These are phyloP conservation scores for Colletotrichum truncatum DNA, from an alignment of 2,329 filamentous ascomycete species.

Conservation along the genomic window DNA sequence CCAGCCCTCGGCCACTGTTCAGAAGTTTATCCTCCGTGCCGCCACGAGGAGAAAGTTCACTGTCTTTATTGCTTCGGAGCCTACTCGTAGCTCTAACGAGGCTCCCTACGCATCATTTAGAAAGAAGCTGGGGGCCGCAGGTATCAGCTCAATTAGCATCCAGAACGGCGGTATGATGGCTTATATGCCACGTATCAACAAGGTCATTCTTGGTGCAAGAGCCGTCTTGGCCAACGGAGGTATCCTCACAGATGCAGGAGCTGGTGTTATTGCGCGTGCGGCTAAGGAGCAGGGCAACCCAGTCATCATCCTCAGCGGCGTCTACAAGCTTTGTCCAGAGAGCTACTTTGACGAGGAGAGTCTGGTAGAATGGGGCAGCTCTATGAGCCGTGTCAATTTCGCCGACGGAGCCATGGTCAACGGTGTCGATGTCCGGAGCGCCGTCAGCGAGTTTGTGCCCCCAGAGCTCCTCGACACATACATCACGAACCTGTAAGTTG, in stretches of 20 bases:
- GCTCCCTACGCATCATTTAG: constrained; percentile 66
- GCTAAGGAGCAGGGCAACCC: constrained; percentile 84
- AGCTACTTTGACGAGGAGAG: constrained; percentile 85
- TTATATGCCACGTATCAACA: constrained; percentile 94
- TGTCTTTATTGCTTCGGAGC: constrained; percentile 81
- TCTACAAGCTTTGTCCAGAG: constrained; percentile 93
- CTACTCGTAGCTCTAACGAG: constrained; percentile 47
- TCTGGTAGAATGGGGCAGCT: constrained; percentile 87
- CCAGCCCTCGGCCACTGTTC: constrained; percentile 85
- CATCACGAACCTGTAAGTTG: constrained; percentile 77
- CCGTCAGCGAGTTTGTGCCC: constrained; percentile 83
- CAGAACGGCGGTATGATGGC: constrained; percentile 88
- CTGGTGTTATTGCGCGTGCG: constrained; percentile 82
- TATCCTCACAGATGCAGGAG: constrained; percentile 85
- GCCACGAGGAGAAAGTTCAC: constrained; percentile 93
- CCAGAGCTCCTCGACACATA: constrained; percentile 81
- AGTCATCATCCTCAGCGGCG: constrained; percentile 87
- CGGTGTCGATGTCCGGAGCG: constrained; percentile 80
- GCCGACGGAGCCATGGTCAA: constrained; percentile 83
- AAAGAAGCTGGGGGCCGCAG: constrained; percentile 80
- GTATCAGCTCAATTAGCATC: constrained; percentile 84
- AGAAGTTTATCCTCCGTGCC: constrained; percentile 88
- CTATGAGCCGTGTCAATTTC: constrained; percentile 79
- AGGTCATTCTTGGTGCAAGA: constrained; percentile 90
- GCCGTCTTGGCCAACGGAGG: constrained; percentile 90